These are phyloP conservation scores for Saccharomyces mikatae DNA, from an alignment of 805 yeast species.

Conservation along the genomic window DNA sequence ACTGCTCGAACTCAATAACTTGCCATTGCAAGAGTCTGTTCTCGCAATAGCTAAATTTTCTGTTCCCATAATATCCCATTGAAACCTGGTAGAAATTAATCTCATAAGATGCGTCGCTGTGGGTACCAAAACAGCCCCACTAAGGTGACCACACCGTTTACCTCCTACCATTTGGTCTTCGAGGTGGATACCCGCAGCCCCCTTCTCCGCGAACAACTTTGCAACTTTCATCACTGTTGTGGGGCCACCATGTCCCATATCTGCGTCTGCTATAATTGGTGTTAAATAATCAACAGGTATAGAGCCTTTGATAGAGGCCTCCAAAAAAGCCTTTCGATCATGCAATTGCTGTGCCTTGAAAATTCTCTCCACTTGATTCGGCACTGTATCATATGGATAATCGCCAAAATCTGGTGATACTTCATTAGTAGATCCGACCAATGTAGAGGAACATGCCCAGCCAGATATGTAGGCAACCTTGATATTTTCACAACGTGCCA, in stretches of 20 bases:
- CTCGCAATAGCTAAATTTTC: constrained; percentile 53
- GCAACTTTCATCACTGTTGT: constrained; percentile 59
- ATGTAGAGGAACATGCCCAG: constrained; percentile 51
- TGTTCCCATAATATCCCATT: constrained; percentile 58
- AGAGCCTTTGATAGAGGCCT: constrained; percentile 20
- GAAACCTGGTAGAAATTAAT: constrained; percentile 49
- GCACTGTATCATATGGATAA: constrained; percentile 62
- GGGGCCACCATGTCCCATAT: constrained; percentile 59
- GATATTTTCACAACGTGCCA: constrained; percentile 39
- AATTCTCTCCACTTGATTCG: constrained; percentile 54
- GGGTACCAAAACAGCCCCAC: constrained; percentile 57
- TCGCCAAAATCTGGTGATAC: constrained; percentile 63
- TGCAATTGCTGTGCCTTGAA: constrained; percentile 53
- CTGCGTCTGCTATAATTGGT: constrained; percentile 61
- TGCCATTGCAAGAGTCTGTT: constrained; percentile 51
- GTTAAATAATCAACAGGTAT: constrained; percentile 42
- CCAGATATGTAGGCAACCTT: constrained; percentile 51
- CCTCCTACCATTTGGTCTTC: constrained; percentile 62
- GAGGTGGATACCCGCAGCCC: constrained; percentile 59
- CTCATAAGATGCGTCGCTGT: constrained; percentile 48
- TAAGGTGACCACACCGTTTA: constrained; percentile 56
- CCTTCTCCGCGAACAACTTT: constrained; percentile 56
- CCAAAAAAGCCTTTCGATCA: constrained; percentile 42
- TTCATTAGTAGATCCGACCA: constrained; percentile 51
- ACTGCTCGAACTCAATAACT: constrained; percentile 41